Evolutionary conservation across 768 basidiomycete species (phyloP), one percentile per base, ranked within the genome.

Genomic region (Chalciporus piperatus): DNA sequence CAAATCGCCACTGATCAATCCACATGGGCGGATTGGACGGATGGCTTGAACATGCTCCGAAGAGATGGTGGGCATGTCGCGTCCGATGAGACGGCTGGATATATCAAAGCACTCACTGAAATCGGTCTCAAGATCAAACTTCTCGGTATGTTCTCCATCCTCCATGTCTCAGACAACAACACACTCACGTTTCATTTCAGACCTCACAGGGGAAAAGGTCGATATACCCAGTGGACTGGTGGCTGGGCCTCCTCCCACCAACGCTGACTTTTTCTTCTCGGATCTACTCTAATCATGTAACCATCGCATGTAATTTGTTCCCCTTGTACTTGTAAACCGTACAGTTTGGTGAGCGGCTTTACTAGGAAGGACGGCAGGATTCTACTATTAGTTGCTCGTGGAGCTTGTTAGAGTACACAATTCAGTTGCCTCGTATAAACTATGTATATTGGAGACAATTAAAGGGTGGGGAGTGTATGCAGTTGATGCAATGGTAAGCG

Each of bases 21-120:
- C 16, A 75, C 86, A 16, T 94, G 89, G 87, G 87, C 90, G 14
- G 93, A 96, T 70, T 96, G 93, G 93, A 91, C 91, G 3, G 93
- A 96, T 66, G 93, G 92, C 4, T 64, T 96, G 67, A 91, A 91
- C 60, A 89, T 95, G 84, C 77, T 95, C 38, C 76, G 90, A 37
- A 74, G 84, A 46, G 89, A 89, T 57, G 83, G 89, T 16, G 87
- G 89, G 8, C 90, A 91, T 64, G 89, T 92, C 51, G 74, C 86
- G 12, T 92, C 92, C 4, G 80, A 84, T 57, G 89, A 93, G 69
- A 94, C 93, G 0, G 87, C 87, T 35, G 86, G 84, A 20, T 92
- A 92, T 62, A 87, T 96, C 11, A 81, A 89, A 61, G 84, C 87
- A 9, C 72, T 96, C 58, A 96, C 93, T 2, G 92, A 94, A 60